Base-by-base conservation (phyloP, 2,329 filamentous ascomycete species). In the Cadophora gregata region DNA sequence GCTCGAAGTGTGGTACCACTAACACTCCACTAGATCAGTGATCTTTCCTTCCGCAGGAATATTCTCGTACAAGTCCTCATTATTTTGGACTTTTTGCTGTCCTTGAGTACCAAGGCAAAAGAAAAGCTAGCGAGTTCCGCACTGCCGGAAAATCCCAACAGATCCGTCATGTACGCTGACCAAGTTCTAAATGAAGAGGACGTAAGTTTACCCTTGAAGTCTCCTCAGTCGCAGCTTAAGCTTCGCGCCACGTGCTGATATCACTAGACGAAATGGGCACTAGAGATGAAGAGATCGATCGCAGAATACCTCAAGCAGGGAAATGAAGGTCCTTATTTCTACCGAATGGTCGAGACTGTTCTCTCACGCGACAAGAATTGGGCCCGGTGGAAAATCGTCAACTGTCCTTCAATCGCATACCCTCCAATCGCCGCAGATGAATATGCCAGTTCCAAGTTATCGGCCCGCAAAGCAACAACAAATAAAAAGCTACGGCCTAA, bases 371-470 rank as follows among this genome's bases (percentile, higher is more conserved):
- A 99, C 79, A 98, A 97, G 82, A 97, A 98, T 77, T 99, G 96
- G 96, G 93, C 96, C 53, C 90, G 93, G 69, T 99, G 96, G 96
- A 99, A 99, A 81, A 90, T 95, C 67, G 93, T 97, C 77, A 93
- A 90, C 72, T 99, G 96, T 77, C 93, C 93, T 27, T 87, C 90
- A 6, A 98, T 99, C 75, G 89, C 94, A 75, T 86, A 88, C 67
- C 87, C 91, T 25, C 82, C 92, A 12, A 85, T 98, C 33, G 85
- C 89, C 2, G 84, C 90, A 0, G 80, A 86, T 31, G 86, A 90
- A 56, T 95, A 93, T 77, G 79, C 89, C 47, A 85, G 88, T 63
- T 90, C 93, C 27, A 91, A 90, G 76, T 81, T 84, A 33, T 83
- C 86, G 55, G 89, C 89, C 3, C 84, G 86, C 69, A 88, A 87